phyloP scores from a whole-genome alignment of 208 protist genomes.

The Phytomonas francai region DNA sequence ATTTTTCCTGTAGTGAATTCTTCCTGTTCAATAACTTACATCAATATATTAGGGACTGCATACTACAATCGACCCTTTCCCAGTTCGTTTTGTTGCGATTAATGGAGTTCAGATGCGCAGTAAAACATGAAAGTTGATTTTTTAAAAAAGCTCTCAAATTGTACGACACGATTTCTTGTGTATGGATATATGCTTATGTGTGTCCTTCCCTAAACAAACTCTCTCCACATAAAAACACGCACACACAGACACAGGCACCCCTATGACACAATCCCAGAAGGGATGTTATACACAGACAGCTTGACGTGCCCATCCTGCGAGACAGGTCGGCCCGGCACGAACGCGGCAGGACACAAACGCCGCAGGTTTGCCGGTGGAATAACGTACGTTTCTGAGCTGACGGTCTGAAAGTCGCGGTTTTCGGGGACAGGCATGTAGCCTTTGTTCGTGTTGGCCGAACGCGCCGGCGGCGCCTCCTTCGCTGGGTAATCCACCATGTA shows the following conservation, averaged over 20 bases:
- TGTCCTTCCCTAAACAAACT: not conserved
- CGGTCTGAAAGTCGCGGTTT: slow-evolving; percentile 83
- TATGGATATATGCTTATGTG: not conserved
- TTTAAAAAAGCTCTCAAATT: not conserved
- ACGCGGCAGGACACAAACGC: slow-evolving; percentile 64
- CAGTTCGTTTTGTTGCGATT: not conserved
- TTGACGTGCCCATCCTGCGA: slow-evolving; percentile 84
- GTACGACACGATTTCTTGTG: not conserved
- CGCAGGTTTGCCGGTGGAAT: slow-evolving; percentile 46
- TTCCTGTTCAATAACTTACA: not conserved
- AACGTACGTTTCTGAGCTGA: slow-evolving; percentile 43
- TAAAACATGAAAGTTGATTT: not conserved
- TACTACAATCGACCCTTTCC: not conserved
- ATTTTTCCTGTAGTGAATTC: not conserved
- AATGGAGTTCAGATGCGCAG: not conserved
- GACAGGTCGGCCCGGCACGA: slow-evolving; percentile 51
- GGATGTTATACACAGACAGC: slow-evolving; percentile 80
- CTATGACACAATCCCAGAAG: slow-evolving; percentile 41
- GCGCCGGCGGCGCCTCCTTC: slow-evolving; percentile 61
- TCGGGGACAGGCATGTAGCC: slow-evolving; percentile 33
- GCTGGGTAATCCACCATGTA: slow-evolving; percentile 84
- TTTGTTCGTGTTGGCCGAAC: slow-evolving; percentile 19
- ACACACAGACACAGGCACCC: not conserved
- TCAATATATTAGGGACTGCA: not conserved
- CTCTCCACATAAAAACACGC: slow-evolving; percentile 9